Percentiles rank a stretch among this genome's conserved stretches.
These are phyloP conservation scores for Kurtzmaniella cleridarum DNA, from an alignment of 805 yeast genomes.

Conservation along the genomic window DNA sequence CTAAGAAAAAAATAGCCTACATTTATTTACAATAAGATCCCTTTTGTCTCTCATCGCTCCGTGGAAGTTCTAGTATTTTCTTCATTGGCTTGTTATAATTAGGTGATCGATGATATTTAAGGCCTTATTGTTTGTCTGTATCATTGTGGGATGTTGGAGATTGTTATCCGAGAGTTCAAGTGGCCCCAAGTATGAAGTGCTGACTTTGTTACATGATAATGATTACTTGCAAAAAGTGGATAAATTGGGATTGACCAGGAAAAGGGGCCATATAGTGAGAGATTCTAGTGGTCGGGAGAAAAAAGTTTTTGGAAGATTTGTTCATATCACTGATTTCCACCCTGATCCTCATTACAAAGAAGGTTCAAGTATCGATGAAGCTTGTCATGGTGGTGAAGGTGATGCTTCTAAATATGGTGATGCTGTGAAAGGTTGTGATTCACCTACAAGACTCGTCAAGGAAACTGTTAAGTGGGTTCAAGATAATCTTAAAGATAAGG, in stretches of 20 bases:
- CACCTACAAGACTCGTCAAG: constrained; percentile 58
- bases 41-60: no score
- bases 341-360: constrained; percentile 66
- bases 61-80: no score
- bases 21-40: no score
- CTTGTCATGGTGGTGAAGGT: constrained; percentile 58
- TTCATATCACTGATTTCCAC: constrained; percentile 84
- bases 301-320: constrained; percentile 64
- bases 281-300: constrained; percentile 17
- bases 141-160: no score
- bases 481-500: constrained; percentile 60
- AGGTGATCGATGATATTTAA: no score
- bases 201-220: no score
- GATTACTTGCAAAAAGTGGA: no score
- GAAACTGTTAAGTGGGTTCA: constrained; percentile 65
- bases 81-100: no score
- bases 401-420: constrained; percentile 67
- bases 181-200: no score
- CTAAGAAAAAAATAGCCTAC: no score
- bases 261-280: constrained; percentile 13
- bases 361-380: constrained; percentile 43
- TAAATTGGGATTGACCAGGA: constrained; percentile 30
- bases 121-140: no score
- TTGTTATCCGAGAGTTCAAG: no score
- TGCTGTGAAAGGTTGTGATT: constrained; percentile 72